Percentiles rank a stretch among this genome's conserved stretches.
Evolutionary conservation across 805 yeast species (phyloP).

Genomic region (Metschnikowia drakensbergensis): DNA sequence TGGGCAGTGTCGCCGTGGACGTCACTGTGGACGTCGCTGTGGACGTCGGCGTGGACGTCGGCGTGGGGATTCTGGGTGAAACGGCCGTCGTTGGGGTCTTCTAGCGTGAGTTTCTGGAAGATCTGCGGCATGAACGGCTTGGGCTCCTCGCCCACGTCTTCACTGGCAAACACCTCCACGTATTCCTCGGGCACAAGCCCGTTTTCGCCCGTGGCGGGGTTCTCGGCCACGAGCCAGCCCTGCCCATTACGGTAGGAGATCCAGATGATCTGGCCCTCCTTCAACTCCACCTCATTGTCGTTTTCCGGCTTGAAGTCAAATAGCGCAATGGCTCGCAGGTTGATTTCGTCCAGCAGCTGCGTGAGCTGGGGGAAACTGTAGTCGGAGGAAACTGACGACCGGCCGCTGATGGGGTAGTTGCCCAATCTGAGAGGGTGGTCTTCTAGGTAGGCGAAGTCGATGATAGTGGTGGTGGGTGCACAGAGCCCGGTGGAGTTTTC

Average conservation of each 20-base stretch:
- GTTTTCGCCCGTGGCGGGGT: constrained; percentile 69
- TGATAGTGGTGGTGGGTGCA: constrained; percentile 47
- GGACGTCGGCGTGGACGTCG: no score
- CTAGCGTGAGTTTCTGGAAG: constrained; percentile 16
- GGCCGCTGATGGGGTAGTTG: constrained; percentile 13
- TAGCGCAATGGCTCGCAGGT: constrained; percentile 71
- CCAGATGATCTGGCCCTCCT: constrained; percentile 80
- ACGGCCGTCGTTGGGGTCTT: constrained; percentile 3
- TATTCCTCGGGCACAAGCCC: constrained; percentile 96
- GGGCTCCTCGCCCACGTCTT: constrained; percentile 34
- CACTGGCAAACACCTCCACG: constrained; percentile 51
- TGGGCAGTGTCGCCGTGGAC: no score
- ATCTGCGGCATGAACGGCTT: constrained; percentile 47
- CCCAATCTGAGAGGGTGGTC: constrained; percentile 73
- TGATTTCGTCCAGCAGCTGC: constrained; percentile 32
- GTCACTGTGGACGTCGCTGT: no score
- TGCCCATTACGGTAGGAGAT: constrained; percentile 92
- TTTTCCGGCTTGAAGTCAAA: constrained; percentile 92
- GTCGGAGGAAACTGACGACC: constrained; percentile 10
- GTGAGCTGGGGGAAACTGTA: constrained; percentile 9
- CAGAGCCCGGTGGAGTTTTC: constrained; percentile 7
- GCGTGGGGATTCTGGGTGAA: constrained; percentile 4
- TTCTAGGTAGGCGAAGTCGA: constrained; percentile 78
- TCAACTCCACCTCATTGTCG: constrained; percentile 79
- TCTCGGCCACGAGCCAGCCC: constrained; percentile 96